These are phyloP conservation scores for Penicillium griseofulvum DNA, from an alignment of 2,329 filamentous ascomycete genomes.

Conservation along the genomic window DNA sequence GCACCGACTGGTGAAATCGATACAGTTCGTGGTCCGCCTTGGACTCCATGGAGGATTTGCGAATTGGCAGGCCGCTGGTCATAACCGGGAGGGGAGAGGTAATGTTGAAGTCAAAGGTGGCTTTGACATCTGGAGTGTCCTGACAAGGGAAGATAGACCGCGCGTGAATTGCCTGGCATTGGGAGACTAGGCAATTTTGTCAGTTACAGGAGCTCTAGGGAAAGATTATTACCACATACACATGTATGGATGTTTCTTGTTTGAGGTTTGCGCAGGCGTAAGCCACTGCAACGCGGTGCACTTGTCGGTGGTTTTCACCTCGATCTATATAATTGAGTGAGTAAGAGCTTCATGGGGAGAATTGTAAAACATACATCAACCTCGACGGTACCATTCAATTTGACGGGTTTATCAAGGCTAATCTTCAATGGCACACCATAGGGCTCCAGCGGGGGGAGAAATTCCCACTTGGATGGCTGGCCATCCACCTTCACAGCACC, in stretches of 20 bases:
- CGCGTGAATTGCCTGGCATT: slow-evolving; percentile 95
- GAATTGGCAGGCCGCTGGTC: slow-evolving; percentile 72
- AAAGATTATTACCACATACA: slow-evolving; percentile 46
- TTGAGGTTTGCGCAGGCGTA: slow-evolving; percentile 86
- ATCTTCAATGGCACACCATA: slow-evolving; percentile 56
- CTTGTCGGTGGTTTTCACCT: slow-evolving; percentile 75
- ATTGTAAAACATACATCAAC: slow-evolving; percentile 42
- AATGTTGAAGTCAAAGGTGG: slow-evolving; percentile 87
- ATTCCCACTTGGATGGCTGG: slow-evolving; percentile 63
- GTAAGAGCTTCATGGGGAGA: not conserved
- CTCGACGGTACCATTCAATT: slow-evolving; percentile 48
- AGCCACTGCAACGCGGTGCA: slow-evolving; percentile 97
- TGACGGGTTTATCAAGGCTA: slow-evolving; percentile 47
- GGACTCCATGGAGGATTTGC: slow-evolving; percentile 53
- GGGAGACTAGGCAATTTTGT: slow-evolving; percentile 59
- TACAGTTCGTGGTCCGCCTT: slow-evolving; percentile 62
- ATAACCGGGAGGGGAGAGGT: slow-evolving; percentile 85
- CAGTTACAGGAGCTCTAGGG: not conserved
- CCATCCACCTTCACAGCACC: slow-evolving; percentile 68
- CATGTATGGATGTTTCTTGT: slow-evolving; percentile 95
- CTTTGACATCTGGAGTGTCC: slow-evolving; percentile 96
- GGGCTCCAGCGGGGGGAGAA: slow-evolving; percentile 68
- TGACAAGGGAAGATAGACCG: slow-evolving; percentile 94
- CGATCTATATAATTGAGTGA: slow-evolving; percentile 52
- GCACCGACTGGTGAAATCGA: slow-evolving; percentile 83